Conservation (phyloP, 495 filamentous ascomycete species). For the Neurospora africana region DNA sequence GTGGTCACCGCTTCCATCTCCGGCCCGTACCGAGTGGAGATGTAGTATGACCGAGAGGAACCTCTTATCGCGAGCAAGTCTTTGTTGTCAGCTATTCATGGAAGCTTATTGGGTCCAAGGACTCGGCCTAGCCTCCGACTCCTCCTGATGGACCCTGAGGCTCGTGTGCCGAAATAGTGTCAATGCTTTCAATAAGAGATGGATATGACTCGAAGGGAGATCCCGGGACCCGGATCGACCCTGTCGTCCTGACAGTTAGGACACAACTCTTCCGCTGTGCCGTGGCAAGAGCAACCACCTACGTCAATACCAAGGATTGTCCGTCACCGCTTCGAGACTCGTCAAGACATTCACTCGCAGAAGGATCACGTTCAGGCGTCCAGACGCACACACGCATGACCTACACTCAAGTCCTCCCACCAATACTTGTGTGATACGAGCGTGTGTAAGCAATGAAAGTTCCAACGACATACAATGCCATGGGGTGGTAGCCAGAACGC, state of each 20-base stretch:
- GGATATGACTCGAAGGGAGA: not conserved
- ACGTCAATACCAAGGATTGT: not conserved
- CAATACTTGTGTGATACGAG: not conserved
- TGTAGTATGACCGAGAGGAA: not conserved
- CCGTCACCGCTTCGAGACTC: not conserved
- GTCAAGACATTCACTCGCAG: not conserved
- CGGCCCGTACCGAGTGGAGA: not conserved
- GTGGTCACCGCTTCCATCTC: not conserved
- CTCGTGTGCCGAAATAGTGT: not conserved
- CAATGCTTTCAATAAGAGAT: not conserved
- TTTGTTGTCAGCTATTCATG: not conserved
- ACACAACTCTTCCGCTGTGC: not conserved
- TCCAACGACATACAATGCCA: not conserved
- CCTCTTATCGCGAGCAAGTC: not conserved
- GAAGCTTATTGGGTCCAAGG: not conserved
- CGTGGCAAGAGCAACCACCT: not conserved
- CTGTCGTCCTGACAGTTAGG: not conserved
- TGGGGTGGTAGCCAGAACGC: not conserved
- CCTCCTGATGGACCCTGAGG: not conserved
- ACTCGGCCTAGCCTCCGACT: not conserved
- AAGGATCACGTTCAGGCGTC: not conserved
- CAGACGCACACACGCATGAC: not conserved
- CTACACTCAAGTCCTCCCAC: not conserved
- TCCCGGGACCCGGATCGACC: not conserved
- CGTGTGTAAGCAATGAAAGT: not conserved